Conservation (phyloP, 768 basidiomycete genomes). For the Trametes coccinea region DNA sequence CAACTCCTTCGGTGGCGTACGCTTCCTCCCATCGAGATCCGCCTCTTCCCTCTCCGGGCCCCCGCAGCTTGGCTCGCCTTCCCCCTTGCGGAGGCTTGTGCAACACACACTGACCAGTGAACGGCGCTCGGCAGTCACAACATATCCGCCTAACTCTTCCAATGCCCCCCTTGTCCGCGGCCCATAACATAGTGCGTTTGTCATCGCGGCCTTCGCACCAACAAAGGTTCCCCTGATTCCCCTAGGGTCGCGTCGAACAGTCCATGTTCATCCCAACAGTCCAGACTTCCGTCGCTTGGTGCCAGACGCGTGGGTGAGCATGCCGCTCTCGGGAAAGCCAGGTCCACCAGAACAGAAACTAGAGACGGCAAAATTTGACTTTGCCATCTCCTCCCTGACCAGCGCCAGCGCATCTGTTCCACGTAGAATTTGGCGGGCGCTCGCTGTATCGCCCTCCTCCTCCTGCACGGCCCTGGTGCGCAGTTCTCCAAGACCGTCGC, state of each 20-base stretch:
- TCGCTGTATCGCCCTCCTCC: neutral
- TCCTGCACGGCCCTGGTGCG: neutral
- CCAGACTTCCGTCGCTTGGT: neutral
- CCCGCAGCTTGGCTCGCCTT: neutral
- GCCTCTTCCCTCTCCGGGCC: neutral
- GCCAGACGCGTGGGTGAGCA: neutral
- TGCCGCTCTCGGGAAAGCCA: slow-evolving; percentile 7
- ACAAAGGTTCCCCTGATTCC: neutral
- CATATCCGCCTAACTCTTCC: too few relatives aligned
- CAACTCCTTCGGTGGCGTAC: neutral
- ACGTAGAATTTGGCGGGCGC: neutral
- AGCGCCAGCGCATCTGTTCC: neutral
- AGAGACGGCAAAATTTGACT: slow-evolving; percentile 9
- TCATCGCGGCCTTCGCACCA: neutral
- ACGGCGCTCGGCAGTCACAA: too few relatives aligned
- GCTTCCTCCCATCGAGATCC: slow-evolving; percentile 2
- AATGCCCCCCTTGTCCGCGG: too few relatives aligned
- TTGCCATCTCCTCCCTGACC: neutral
- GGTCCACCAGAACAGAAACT: slow-evolving; percentile 2
- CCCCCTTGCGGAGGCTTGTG: too few relatives aligned
- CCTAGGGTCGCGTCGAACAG: neutral
- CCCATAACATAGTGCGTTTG: too few relatives aligned
- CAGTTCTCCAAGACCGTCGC: neutral
- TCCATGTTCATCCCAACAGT: neutral
- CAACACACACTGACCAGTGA: too few relatives aligned